A percentile compares a stretch with the other conserved stretches of the same genome.
phyloP scores from a whole-genome alignment of 148 eudicot species.

The Fallopia convolvulus region DNA sequence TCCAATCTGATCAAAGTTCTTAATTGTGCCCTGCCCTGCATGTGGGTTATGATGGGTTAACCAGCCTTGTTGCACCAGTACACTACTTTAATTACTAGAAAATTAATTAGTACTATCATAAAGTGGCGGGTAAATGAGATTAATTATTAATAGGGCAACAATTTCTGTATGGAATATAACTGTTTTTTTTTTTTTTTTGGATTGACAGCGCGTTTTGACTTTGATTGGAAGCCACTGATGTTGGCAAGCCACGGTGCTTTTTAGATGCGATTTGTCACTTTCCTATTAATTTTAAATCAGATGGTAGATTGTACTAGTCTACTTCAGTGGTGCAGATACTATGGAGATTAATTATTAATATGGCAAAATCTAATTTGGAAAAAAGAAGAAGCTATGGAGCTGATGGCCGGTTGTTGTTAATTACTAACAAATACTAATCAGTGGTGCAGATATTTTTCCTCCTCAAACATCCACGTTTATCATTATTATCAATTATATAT shows the following conservation, averaged over 20 bases:
- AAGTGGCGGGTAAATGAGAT: background rate
- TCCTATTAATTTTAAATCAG: background rate
- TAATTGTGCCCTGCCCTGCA: background rate
- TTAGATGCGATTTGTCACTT: background rate
- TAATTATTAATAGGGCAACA: background rate
- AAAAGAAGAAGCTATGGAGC: background rate
- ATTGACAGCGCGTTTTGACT: conserved; percentile 9
- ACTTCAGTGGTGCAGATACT: no score
- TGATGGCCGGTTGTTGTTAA: background rate
- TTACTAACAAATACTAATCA: background rate
- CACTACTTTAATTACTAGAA: background rate
- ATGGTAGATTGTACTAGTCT: background rate
- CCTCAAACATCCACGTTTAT: background rate
- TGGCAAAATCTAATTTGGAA: background rate
- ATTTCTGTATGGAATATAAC: background rate
- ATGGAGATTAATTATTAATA: no score
- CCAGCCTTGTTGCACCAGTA: background rate
- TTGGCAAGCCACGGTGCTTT: background rate
- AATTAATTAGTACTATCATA: no score
- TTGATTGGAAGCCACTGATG: conserved; percentile 6
- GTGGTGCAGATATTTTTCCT: background rate
- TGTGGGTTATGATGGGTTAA: background rate
- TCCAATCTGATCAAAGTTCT: background rate
- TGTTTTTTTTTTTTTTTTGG: background rate
- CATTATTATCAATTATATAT: background rate